These are phyloP conservation scores for Rhodotorula toruloides DNA, from an alignment of 768 basidiomycete species.

Conservation along the genomic window DNA sequence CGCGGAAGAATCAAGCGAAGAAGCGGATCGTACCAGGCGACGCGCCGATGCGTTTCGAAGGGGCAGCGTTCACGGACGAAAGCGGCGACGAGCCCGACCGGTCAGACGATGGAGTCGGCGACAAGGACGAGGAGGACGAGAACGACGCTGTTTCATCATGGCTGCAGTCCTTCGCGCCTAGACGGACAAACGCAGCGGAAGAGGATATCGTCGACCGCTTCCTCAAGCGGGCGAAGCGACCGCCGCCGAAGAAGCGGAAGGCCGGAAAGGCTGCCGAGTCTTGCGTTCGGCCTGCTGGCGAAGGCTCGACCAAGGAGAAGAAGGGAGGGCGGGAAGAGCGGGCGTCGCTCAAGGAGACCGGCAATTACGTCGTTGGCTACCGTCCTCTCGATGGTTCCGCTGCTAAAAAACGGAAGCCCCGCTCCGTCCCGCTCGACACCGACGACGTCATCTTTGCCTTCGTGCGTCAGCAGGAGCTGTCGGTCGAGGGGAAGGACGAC, in stretches of 20 bases:
- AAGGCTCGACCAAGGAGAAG: no score
- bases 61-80: slow-evolving; percentile 27
- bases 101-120: slow-evolving; percentile 1
- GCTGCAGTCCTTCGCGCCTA: slow-evolving; percentile 30
- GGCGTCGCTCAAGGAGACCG: neutral
- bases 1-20: slow-evolving; percentile 12
- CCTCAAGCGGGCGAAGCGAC: slow-evolving; percentile 19
- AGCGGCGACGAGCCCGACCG: slow-evolving; percentile 16
- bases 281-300: no score
- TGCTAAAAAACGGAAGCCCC: neutral
- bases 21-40: slow-evolving; percentile 2
- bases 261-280: no score
- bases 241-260: neutral
- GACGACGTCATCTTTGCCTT: slow-evolving; percentile 26
- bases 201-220: slow-evolving; percentile 39
- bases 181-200: neutral
- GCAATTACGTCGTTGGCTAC: neutral
- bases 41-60: slow-evolving; percentile 23
- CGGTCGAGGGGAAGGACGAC: neutral
- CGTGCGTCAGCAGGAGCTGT: neutral
- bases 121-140: slow-evolving; percentile 13
- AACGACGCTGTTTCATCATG: slow-evolving; percentile 32
- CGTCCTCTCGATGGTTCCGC: neutral
- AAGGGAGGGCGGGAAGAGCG: neutral
- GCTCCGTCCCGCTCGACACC: slow-evolving; percentile 24